Conservation (phyloP, 768 basidiomycete genomes). For the Lenzites betulinus region DNA sequence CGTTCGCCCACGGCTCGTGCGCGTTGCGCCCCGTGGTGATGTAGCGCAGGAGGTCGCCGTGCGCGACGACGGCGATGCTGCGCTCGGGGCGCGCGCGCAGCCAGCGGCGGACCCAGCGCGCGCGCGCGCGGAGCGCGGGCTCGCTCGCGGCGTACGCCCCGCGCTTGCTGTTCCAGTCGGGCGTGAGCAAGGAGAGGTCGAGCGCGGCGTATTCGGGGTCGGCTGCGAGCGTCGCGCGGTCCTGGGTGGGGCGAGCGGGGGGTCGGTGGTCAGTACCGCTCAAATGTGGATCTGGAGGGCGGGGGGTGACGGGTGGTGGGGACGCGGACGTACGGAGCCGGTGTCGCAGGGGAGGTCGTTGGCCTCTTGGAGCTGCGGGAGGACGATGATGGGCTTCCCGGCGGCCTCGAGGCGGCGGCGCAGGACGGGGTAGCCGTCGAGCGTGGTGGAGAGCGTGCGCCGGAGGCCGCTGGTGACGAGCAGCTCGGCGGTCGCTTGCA, state of each 20-base stretch:
- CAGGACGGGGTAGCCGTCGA: conserved; percentile 28
- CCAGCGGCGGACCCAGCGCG: conserved; percentile 31
- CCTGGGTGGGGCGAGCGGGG: conserved; percentile 3
- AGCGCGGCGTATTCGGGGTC: conserved; percentile 32
- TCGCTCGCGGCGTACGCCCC: conserved; percentile 27
- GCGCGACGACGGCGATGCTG: conserved; percentile 31
- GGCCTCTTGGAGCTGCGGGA: conserved; percentile 33
- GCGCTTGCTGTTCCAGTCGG: conserved; percentile 31
- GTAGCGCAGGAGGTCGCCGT: conserved; percentile 31
- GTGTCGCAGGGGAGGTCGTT: conserved; percentile 33
- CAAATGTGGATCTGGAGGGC: too few relatives aligned
- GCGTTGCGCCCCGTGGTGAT: conserved; percentile 29
- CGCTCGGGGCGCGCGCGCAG: conserved; percentile 30
- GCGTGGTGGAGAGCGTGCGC: conserved; percentile 30
- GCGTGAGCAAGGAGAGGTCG: conserved; percentile 30
- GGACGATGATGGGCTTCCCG: conserved; percentile 27
- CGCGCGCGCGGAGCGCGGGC: conserved; percentile 26
- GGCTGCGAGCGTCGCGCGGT: conserved; percentile 29
- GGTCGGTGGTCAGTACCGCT: neutral
- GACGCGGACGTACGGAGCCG: conserved; percentile 26
- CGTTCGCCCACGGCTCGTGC: conserved; percentile 29
- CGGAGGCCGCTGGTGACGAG: conserved; percentile 29
- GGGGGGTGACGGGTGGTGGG: neutral
- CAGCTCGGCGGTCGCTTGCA: conserved; percentile 30
- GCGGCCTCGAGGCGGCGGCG: conserved; percentile 27